Percentiles rank a stretch among this genome's conserved stretches.
phyloP scores from a whole-genome alignment of 2,329 filamentous ascomycete genomes.

The Fusarium hainanense region DNA sequence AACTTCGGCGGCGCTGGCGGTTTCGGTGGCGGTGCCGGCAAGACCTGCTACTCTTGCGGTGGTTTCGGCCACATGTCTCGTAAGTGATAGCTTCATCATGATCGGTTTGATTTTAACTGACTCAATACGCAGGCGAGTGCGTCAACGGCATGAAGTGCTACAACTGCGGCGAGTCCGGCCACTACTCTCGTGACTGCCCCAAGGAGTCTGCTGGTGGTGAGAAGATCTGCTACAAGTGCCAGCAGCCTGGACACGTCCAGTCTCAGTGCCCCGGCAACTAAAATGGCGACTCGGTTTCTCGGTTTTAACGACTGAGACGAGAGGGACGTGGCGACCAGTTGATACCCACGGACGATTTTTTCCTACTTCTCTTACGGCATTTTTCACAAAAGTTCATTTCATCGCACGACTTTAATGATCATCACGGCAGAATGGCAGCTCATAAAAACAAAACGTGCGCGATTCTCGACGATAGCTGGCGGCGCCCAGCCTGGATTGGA shows the following conservation, averaged over 20 bases:
- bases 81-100: slow-evolving; percentile 52
- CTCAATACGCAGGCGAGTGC: slow-evolving; percentile 74
- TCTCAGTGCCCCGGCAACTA: slow-evolving; percentile 88
- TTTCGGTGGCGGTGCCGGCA: slow-evolving; percentile 67
- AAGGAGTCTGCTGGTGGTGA: slow-evolving; percentile 87
- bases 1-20: slow-evolving; percentile 55
- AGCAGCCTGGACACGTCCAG: slow-evolving; percentile 88
- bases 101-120: slow-evolving; percentile 30
- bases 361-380: slow-evolving; percentile 46
- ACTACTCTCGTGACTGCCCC: slow-evolving; percentile 95
- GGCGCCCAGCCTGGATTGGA: slow-evolving; percentile 45
- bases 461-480: slow-evolving; percentile 41
- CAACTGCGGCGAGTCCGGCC: slow-evolving; percentile 95
- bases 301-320: slow-evolving; percentile 40
- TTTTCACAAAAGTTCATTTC: slow-evolving; percentile 48
- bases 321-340: slow-evolving; percentile 56
- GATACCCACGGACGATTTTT: slow-evolving; percentile 56
- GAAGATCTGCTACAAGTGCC: slow-evolving; percentile 99
- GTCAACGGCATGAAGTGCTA: slow-evolving; percentile 99
- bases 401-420: slow-evolving; percentile 48
- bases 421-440: slow-evolving; percentile 46
- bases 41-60: slow-evolving; percentile 98
- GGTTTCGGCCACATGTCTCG: slow-evolving; percentile 97
- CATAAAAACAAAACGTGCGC: slow-evolving; percentile 45
- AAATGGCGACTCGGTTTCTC: slow-evolving; percentile 47